Percentiles rank a stretch among this genome's conserved stretches.
phyloP scores from a whole-genome alignment of 1,284 basidiomycete genomes.

The Fomitiporia mediterranea region DNA sequence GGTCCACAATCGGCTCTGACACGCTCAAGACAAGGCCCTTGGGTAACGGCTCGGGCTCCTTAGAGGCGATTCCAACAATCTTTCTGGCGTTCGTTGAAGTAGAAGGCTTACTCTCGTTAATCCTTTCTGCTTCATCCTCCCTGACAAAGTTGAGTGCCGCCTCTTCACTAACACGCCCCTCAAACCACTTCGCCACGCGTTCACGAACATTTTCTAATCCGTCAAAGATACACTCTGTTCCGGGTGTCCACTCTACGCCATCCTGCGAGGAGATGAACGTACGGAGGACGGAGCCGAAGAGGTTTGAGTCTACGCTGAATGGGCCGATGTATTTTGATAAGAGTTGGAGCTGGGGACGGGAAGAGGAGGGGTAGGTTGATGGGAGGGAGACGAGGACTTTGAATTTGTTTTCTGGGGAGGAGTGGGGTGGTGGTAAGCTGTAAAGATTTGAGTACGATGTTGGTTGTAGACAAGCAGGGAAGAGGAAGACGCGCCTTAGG shows the following conservation, averaged over 20 bases:
- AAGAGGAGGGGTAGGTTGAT: conserved; percentile 61
- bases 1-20: conserved; percentile 75
- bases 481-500: conserved; percentile 36
- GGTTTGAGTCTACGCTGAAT: conserved; percentile 62
- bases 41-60: conserved; percentile 38
- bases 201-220: conserved; percentile 78
- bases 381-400: conserved; percentile 73
- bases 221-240: conserved; percentile 83
- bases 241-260: conserved; percentile 71
- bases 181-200: conserved; percentile 66
- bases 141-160: conserved; percentile 53
- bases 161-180: conserved; percentile 52
- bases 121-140: conserved; percentile 47
- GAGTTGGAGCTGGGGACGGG: conserved; percentile 80
- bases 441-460: conserved; percentile 23
- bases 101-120: conserved; percentile 21
- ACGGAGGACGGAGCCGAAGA: conserved; percentile 76
- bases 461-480: conserved; percentile 22
- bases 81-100: neutral
- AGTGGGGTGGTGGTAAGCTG: conserved; percentile 53
- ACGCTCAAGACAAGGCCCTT: conserved; percentile 59
- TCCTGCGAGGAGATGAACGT: conserved; percentile 71
- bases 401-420: conserved; percentile 44
- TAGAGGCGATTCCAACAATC: neutral
- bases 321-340: conserved; percentile 83